Evolutionary conservation across 2,329 filamentous ascomycete species (phyloP), one percentile per base, ranked within the genome.

Genomic region (Colletotrichum sp.): DNA sequence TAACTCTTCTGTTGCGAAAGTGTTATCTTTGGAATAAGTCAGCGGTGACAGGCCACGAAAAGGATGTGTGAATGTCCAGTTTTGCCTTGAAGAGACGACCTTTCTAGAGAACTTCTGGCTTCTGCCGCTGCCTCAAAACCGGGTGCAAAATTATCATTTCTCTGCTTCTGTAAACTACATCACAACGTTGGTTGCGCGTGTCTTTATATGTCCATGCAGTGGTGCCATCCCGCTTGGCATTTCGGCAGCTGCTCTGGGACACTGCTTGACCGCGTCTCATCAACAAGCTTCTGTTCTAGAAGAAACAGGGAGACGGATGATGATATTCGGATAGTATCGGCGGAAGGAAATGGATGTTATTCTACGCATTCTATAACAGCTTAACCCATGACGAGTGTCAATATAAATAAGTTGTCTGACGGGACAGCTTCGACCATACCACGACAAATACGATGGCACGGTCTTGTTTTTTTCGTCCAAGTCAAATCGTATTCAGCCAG

Each of bases 391-490:
- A 5, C 16, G 36, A 43, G 38, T 3, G 16, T 43, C 3, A 3
- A 3, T 43, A n/a, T 43, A 43, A 12, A 43, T 12, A 43, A 43
- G 18, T 3, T 7, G 38, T 43, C 18, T 43, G 38, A n/a, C 18
- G 16, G 18, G 38, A 3, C 18, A 43, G 18, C 38, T 43, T 43
- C 38, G 3, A 3, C 38, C 38, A 43, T 9, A n/a, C 8, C 38
- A 10, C 38, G 18, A 43, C 38, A n/a, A 43, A 43, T 38, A 0
- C 16, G 2, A 38, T 18, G 0, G 8, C 8, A 18, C 2, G 0
- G 36, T 38, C 16, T 0, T 18, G 0, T 5, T 5, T 18, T 1
- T 18, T 38, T 43, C 36, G 16, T 18, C 10, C 5, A 5, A 18
- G 3, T 43, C 36, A 18, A 2, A n/a, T n/a, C 38, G 5, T 43